Evolutionary conservation across 2,329 filamentous ascomycete species (phyloP), one percentile per base, ranked within the genome.

Genomic region (Knufia fluminis): DNA sequence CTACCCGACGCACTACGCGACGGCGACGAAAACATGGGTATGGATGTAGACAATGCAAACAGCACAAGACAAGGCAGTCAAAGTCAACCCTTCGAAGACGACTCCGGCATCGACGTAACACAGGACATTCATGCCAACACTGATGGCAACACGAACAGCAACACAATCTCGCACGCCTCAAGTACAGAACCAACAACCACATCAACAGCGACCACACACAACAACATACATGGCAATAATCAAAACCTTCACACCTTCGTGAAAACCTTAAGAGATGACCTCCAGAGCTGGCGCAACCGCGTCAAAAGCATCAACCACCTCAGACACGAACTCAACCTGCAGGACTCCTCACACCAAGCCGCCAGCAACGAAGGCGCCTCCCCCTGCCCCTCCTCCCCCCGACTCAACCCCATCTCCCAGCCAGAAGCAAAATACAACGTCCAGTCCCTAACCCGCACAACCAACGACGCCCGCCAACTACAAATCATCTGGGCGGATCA

Each of bases 401-500:
- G 7, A 14, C 28, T 14, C 7, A 14, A 31, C 14, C 14, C 28
- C 28, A 14, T 7, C 28, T 7, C 28, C 7, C 7, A 7, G 28
- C 7, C 28, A 31, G 23, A 23, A 16, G 60, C 61, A 24, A 56
- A 59, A 4, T 55, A 63, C 14, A 66, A 64, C 7, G 63, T 73
- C 52, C 54, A 61, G 1, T 64, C 64, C 16, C 46, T 73, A n/a
- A n/a, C n/a, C n/a, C 35, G 53, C 58, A 16, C 50, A 64, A 3
- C 66, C 10, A 45, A 68, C 26, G 70, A 73, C 54, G 61, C 66
- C 14, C 60, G 64, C 31, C 70, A 71, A 60, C 59, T 70, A 22
- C 64, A 68, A 9, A 40, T 73, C 14, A 64, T 71, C 51, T 73
- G 69, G 69, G 59, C 57, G 10, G 68, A 71, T 59, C 69, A 68